These are phyloP conservation scores for Streptanthus diversifolius DNA, from an alignment of 345 rosid species.

Conservation along the genomic window DNA sequence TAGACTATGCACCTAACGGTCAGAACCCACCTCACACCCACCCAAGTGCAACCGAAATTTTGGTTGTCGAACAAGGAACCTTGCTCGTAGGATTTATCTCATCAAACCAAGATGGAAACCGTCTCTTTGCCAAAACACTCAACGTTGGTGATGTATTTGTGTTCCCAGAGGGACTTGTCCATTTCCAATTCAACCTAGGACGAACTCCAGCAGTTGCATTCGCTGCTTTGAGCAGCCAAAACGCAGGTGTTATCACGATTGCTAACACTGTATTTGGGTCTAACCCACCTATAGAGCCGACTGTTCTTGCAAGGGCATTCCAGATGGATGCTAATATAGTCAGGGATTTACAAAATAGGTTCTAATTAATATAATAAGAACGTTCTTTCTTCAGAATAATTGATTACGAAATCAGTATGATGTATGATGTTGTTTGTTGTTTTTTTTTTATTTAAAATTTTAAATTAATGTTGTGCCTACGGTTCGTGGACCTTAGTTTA, in stretches of 20 bases:
- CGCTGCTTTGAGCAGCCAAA: conserved; percentile 29
- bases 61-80: conserved; percentile 35
- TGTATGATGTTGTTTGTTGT: conserved; percentile 1
- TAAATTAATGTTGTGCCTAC: background rate
- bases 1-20: conserved; percentile 34
- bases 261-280: conserved; percentile 34
- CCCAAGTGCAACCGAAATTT: conserved; percentile 22
- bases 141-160: conserved; percentile 30
- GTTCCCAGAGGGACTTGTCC: conserved; percentile 34
- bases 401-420: background rate
- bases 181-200: conserved; percentile 41
- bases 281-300: conserved; percentile 15
- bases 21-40: conserved; percentile 32
- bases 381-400: background rate
- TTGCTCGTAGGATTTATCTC: conserved; percentile 41
- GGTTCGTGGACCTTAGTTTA: background rate
- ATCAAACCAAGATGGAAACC: conserved; percentile 38
- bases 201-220: conserved; percentile 26
- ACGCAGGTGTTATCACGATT: conserved; percentile 26
- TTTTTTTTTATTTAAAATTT: background rate
- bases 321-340: conserved; percentile 20
- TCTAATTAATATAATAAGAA: background rate
- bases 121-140: conserved; percentile 20
- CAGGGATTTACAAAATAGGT: conserved; percentile 17
- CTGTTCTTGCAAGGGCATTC: conserved; percentile 24